Conservation (phyloP, 1,139 yeast species). For the Lodderomyces oxycetoniae region DNA sequence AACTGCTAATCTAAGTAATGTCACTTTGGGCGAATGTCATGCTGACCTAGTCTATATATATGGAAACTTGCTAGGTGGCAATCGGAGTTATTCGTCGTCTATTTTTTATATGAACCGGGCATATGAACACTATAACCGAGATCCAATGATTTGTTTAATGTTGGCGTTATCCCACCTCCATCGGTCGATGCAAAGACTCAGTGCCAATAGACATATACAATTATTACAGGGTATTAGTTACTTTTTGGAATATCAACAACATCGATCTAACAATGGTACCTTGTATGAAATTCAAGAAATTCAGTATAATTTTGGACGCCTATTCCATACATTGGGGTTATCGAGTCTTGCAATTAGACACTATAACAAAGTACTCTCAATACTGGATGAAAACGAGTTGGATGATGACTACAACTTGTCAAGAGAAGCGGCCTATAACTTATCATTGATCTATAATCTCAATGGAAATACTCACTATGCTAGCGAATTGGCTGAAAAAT, state of each 20-base stretch:
- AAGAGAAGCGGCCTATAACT: constrained; percentile 81
- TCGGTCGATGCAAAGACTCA: constrained; percentile 85
- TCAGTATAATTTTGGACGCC: constrained; percentile 75
- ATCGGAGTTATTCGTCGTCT: constrained; percentile 77
- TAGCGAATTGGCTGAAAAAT: constrained; percentile 55
- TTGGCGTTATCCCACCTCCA: constrained; percentile 84
- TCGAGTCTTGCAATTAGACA: constrained; percentile 65
- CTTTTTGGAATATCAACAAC: constrained; percentile 62
- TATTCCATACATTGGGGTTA: constrained; percentile 79
- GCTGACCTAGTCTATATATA: constrained; percentile 74
- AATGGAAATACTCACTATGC: constrained; percentile 72
- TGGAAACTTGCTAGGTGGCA: constrained; percentile 75
- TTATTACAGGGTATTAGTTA: constrained; percentile 81
- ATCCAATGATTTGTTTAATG: constrained; percentile 72
- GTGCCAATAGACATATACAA: constrained; percentile 81
- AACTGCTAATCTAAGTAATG: constrained; percentile 38
- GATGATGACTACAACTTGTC: constrained; percentile 52
- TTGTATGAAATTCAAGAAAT: constrained; percentile 68
- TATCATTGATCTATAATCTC: constrained; percentile 65
- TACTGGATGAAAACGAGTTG: constrained; percentile 18
- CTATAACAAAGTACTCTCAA: constrained; percentile 60
- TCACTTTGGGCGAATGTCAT: constrained; percentile 47
- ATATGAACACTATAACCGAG: constrained; percentile 59
- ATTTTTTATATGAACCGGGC: constrained; percentile 62
- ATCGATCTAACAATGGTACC: constrained; percentile 33